Evolutionary conservation across 1,139 yeast genomes (phyloP).

Genomic region (Pneumocystis murina): DNA sequence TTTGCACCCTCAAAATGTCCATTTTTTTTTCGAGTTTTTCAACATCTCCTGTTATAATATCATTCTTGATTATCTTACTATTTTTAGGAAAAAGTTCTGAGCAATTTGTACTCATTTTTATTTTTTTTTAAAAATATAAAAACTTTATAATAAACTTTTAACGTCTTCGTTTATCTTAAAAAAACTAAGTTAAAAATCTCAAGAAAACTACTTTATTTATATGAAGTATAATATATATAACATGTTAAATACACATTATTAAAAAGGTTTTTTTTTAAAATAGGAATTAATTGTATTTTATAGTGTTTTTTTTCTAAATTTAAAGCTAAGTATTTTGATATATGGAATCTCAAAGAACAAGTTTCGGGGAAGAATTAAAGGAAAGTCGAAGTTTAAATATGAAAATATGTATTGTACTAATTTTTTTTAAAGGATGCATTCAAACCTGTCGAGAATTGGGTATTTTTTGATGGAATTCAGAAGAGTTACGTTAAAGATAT

Average conservation of each 20-base stretch:
- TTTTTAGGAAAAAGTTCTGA: too few relatives aligned
- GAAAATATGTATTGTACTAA: neutral
- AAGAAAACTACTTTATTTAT: too few relatives aligned
- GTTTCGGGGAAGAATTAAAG: conserved; percentile 1
- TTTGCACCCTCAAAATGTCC: neutral
- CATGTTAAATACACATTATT: too few relatives aligned
- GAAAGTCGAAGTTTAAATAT: neutral
- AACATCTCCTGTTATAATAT: neutral
- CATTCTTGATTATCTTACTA: too few relatives aligned
- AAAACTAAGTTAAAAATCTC: too few relatives aligned
- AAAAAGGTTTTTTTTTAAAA: too few relatives aligned
- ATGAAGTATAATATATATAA: too few relatives aligned
- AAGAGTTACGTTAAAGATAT: neutral
- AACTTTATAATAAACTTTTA: too few relatives aligned
- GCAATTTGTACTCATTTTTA: too few relatives aligned
- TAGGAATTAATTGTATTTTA: too few relatives aligned
- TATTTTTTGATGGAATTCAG: neutral
- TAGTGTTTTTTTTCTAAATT: neutral
- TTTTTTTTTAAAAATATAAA: too few relatives aligned
- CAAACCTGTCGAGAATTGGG: conserved; percentile 13
- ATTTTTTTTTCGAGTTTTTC: neutral
- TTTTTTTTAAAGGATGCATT: conserved; percentile 10
- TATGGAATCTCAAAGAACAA: neutral
- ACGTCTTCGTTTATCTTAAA: too few relatives aligned
- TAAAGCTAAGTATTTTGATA: neutral